phyloP scores from a whole-genome alignment of 371 early-diverging fungal genomes.

The Homolaphlyctis polyrhiza region DNA sequence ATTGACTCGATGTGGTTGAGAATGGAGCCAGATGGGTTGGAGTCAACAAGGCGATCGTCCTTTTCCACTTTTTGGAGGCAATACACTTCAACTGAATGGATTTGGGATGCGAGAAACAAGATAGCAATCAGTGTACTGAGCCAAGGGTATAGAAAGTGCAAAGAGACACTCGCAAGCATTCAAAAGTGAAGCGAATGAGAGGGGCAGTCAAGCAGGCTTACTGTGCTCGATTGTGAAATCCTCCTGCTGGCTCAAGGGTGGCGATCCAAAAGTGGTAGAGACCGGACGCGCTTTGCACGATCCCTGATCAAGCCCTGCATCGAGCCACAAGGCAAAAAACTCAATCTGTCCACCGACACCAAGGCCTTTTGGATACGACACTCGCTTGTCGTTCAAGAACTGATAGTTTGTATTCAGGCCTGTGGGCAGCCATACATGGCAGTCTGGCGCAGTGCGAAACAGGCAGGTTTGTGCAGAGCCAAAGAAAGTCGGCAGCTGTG shows the following conservation, averaged over 20 bases:
- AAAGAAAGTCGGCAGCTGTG: constrained; percentile 61
- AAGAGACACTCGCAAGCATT: background rate
- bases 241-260: constrained; percentile 48
- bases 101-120: background rate
- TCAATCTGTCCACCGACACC: constrained; percentile 43
- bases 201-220: constrained; percentile 24
- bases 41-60: constrained; percentile 41
- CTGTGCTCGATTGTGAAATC: constrained; percentile 69
- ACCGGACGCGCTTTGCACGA: constrained; percentile 65
- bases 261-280: constrained; percentile 65
- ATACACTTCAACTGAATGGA: constrained; percentile 49
- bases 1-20: constrained; percentile 64
- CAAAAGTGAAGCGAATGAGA: too few relatives aligned
- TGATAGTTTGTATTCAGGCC: constrained; percentile 72
- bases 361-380: constrained; percentile 78
- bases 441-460: constrained; percentile 44
- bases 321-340: constrained; percentile 79
- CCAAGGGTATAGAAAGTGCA: constrained; percentile 5
- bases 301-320: constrained; percentile 60
- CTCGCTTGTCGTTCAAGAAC: constrained; percentile 74
- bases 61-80: constrained; percentile 57
- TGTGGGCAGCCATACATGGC: constrained; percentile 42
- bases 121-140: background rate
- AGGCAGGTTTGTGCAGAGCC: constrained; percentile 63
- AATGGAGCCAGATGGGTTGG: constrained; percentile 42